Evolutionary conservation across 1,139 yeast species (phyloP), one percentile per base, ranked within the genome.

Genomic region (Meyerozyma carpophila): DNA sequence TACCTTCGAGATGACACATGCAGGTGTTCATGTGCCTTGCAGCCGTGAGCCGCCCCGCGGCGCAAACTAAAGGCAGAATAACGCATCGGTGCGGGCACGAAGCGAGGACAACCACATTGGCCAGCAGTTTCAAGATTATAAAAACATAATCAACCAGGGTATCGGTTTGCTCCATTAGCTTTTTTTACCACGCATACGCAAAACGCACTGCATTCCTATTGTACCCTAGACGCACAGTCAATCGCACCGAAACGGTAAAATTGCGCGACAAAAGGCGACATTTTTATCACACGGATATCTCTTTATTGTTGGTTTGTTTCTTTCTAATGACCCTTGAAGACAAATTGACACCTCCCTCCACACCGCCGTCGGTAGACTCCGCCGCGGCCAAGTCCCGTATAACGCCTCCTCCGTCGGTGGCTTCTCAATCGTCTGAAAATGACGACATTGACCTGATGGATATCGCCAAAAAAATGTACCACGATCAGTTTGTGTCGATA

Each of bases 401-500:
- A 18, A 34, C 37, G n/a, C 37, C 37, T 20, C 37, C 26, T 4
- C 27, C 27, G 7, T 34, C 37, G 8, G 10, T n/a, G 25, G 37
- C 37, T 18, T 34, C 37, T 13, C 20, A 20, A 8, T n/a, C 16
- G 11, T 34, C 24, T 27, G 37, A 20, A 16, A 25, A 9, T 9
- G 11, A 6, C 26, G 37, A 34, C 10, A 34, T 34, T 8, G 37
- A 34, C 37, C 37, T 18, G 37, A 34, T 34, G 37, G 70, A 66
- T 8, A 70, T 69, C 36, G 77, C 77, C n/a, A 36, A 37, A 11
- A 65, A 66, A 47, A 57, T 72, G 28, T 71, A 58, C 54, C 53
- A 62, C 24, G 76, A 70, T 47, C 67, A 69, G 43, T 72, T 72
- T 48, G 70, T 70, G 6, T 66, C 74, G 34, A 68, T 73, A 39